Base-by-base conservation (phyloP, 495 filamentous ascomycete species). In the Bacidia rubella region DNA sequence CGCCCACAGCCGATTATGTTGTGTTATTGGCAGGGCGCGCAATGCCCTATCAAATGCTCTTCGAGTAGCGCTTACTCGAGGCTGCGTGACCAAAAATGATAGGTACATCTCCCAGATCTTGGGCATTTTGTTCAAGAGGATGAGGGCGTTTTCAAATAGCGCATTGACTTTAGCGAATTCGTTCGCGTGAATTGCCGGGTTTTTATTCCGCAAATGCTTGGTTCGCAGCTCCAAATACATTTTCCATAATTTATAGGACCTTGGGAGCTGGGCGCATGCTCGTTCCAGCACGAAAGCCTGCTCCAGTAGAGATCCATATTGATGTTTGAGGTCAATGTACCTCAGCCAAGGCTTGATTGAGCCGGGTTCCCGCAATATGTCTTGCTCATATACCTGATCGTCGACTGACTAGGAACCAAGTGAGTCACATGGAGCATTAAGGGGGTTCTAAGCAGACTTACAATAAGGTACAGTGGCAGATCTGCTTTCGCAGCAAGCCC, bases 171-270 rank as follows among this genome's bases (percentile, higher is more conserved):
- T 96, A 58, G 77, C 74, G 65, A 83, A 97, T 61, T 97, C 90
- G 49, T 79, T 71, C 25, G 78, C 79, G 66, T 87, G 87, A 35
- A 81, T 79, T 54, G 85, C 85, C 35, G 90, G 79, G 64, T 95
- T 96, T 60, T 88, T 81, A 62, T 83, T 83, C 27, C 78, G 75
- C 52, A 95, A 74, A 67, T 97, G 89, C 56, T 85, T 85, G 40
- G 72, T 82, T 54, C 93, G 77, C 52, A 97, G 83, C 60, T 83
- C 79, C 43, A 99, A 79, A 65, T 97, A 99, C 81, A 90, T 85
- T 71, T 96, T 99, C 93, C 93, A 99, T 23, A 99, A 71, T 73
- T 97, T 99, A 68, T 95, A 97, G 22, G 89, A 96, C 55, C 93
- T 79, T 35, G 93, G 93, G 25, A 97, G 76, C 57, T 90, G 81